Base-by-base conservation (phyloP, 176 grass and related monocot species). In the Rhynchospora tenuis region DNA sequence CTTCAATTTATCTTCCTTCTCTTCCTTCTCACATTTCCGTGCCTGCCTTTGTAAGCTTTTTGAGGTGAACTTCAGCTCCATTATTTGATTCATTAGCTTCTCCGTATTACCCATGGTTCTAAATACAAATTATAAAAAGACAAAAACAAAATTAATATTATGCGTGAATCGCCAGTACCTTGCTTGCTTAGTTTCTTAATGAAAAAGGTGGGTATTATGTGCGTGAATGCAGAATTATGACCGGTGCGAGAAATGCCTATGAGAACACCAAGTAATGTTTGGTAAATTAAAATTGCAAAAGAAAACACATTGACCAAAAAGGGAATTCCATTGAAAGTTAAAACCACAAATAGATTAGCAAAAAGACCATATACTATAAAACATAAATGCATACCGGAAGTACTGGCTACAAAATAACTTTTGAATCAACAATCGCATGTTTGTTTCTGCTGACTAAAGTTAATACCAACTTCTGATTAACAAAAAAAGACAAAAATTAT, bases 1-100 rank as follows among this genome's bases (percentile, higher is more conserved):
- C 95, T 98, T 94, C 81, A 98, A 87, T 84, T 94, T 98, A 84
- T 94, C 87, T 78, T 91, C 85, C 84, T 98, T 98, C 93, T 95
- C 92, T 85, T 95, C 92, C 89, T 95, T 98, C 86, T 98, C 96
- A 87, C 96, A 98, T 88, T 93, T 95, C 78, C 92, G 95, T 22
- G 93, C 89, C 87, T 93, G 87, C 70, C 93, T 89, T 88, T 98
- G 95, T 46, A 98, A 88, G 86, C 88, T 95, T 87, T 93, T 95
- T 64, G 96, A 93, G 4, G 91, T 91, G 89, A 98, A 95, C 86
- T 93, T 95, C 73, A 98, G 93, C 67, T 98, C 96, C 89, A 98
- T 90, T 74, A 98, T 95, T 89, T 95, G 95, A 66, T 90, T 93
- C 92, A 98, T 98, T 54, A 98, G 86, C 89, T 93, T 98, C 86